Evolutionary conservation across 192 early-diverging fungal species (phyloP).

Genomic region (Coemansia sp.): DNA sequence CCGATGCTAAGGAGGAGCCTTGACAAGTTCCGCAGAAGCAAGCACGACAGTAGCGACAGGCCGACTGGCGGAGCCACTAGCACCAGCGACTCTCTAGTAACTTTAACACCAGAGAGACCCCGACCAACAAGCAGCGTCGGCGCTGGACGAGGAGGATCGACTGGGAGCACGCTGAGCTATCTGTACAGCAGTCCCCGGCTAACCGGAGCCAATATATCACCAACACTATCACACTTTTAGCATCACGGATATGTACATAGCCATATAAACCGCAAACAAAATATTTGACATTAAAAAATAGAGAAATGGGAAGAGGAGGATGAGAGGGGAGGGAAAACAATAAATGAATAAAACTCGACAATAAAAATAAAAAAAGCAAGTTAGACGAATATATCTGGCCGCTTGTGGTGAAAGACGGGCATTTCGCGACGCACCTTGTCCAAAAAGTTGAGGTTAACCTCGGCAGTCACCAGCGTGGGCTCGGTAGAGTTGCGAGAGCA

Average conservation of each 20-base stretch:
- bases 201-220: neutral
- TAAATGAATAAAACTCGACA: neutral
- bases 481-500: slow-evolving; percentile 60
- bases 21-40: neutral
- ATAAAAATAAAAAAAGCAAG: neutral
- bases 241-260: neutral
- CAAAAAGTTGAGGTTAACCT: slow-evolving; percentile 67
- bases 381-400: slow-evolving; percentile 61
- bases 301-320: too few relatives aligned
- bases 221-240: slow-evolving; percentile 3
- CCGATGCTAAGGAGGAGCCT: neutral
- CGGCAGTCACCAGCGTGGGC: slow-evolving; percentile 64
- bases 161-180: slow-evolving; percentile 5
- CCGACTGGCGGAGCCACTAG: neutral
- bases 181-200: slow-evolving; percentile 8
- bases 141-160: neutral
- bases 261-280: neutral
- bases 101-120: neutral
- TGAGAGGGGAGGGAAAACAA: too few relatives aligned
- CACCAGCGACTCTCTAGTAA: neutral
- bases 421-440: slow-evolving; percentile 68
- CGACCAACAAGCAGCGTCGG: neutral
- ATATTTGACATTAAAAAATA: neutral
- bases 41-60: neutral
- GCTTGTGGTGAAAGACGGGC: slow-evolving; percentile 74